Evolutionary conservation across 192 early-diverging fungal genomes (phyloP), one percentile per base, ranked within the genome.

Genomic region (Entomortierella beljakovae): DNA sequence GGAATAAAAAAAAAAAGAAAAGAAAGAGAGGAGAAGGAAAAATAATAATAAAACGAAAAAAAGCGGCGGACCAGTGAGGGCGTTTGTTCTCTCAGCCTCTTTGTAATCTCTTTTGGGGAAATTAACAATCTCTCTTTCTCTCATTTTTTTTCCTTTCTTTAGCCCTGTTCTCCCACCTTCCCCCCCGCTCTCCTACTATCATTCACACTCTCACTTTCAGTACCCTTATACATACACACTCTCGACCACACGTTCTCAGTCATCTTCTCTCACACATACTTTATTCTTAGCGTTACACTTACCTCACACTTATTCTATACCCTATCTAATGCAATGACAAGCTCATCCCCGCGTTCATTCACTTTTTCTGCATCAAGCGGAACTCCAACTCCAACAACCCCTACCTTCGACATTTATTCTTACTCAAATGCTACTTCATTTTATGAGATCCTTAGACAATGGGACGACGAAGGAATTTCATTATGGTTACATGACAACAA

Each of bases 351-450:
- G 29, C 67, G 75, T 49, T 79, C 75, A 32, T 79, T 79, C 57
- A 79, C 75, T 61, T 79, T 79, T 62, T 79, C 75, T 11, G 68
- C 75, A 29, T 79, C 75, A n/a, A 79, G 75, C 29, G 75, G 75
- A n/a, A 79, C 75, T 7, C 75, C 75, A 31, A 79, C 75, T 7
- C 75, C 75, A 4, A 79, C 75, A 9, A 79, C 75, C 18, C 75
- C 75, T 13, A 79, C 75, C 23, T 79, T 77, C 28, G 73, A 77
- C 34, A 18, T 77, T 37, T 62, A 77, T 31, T 55, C 73, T 1
- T 68, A 77, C 60, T 64, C 73, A 16, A 77, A 68, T 35, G 53
- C 73, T 5, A 35, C 66, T 3, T 77, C 73, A 23, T 77, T 63
- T 55, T 77, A 64, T 18, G 73, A 77, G 48, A 69, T 68, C 28